Conservation (phyloP, 805 yeast species). For the Wickerhamomyces hampshirensis region DNA sequence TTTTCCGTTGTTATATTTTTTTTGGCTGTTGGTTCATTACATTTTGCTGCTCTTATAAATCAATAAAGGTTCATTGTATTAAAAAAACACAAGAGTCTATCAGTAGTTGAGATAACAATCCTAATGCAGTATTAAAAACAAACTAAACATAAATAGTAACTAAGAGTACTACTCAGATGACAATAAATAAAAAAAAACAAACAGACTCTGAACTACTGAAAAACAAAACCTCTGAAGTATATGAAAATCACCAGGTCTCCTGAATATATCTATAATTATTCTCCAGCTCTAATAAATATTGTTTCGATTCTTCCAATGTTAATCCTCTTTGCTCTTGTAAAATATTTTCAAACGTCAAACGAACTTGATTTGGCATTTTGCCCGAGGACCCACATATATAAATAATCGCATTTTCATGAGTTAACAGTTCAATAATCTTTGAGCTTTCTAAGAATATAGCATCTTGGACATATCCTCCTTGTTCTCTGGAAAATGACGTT, state of each 20-base stretch:
- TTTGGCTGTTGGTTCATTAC: too few species aligned
- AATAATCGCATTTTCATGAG: conserved; percentile 52
- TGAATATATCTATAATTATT: conserved; percentile 64
- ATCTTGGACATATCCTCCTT: conserved; percentile 75
- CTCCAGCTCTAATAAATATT: conserved; percentile 57
- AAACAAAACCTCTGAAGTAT: too few species aligned
- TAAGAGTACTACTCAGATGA: background rate
- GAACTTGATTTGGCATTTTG: conserved; percentile 84
- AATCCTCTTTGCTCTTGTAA: conserved; percentile 41
- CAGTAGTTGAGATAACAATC: too few species aligned
- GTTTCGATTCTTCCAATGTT: conserved; percentile 41
- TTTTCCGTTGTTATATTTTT: too few species aligned
- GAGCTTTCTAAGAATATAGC: conserved; percentile 47
- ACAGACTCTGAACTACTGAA: too few species aligned
- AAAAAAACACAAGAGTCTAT: too few species aligned
- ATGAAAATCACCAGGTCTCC: conserved; percentile 70
- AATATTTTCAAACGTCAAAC: conserved; percentile 70
- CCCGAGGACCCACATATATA: conserved; percentile 94
- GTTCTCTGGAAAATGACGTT: conserved; percentile 48
- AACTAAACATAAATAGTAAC: background rate
- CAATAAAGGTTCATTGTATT: too few species aligned
- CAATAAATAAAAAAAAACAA: conserved; percentile 2
- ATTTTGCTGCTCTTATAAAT: too few species aligned
- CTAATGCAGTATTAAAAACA: background rate
- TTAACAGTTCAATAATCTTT: conserved; percentile 46